phyloP scores from a whole-genome alignment of 2,329 filamentous ascomycete genomes.

The Fonsecaea monophora region DNA sequence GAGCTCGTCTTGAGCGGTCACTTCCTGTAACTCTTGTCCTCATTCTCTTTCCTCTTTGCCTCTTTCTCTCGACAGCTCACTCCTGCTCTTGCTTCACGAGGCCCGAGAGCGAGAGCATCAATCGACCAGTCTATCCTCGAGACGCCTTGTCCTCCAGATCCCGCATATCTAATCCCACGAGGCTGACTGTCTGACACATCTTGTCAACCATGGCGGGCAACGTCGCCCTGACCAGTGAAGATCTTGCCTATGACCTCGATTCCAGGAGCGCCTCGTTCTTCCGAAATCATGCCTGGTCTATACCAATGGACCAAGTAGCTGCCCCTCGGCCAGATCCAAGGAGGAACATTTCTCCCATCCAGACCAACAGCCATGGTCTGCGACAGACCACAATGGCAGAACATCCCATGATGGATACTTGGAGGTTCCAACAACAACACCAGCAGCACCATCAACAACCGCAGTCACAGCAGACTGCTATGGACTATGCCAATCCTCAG shows the following conservation, averaged over 20 bases:
- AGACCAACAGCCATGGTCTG: slow-evolving; percentile 51
- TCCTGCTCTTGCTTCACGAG: slow-evolving; percentile 37
- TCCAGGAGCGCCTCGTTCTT: slow-evolving; percentile 52
- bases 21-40: slow-evolving; percentile 35
- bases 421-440: slow-evolving; percentile 51
- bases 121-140: slow-evolving; percentile 25
- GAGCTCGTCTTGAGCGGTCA: slow-evolving; percentile 37
- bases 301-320: slow-evolving; percentile 50
- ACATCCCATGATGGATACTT: slow-evolving; percentile 55
- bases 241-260: slow-evolving; percentile 57
- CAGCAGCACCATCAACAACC: slow-evolving; percentile 33
- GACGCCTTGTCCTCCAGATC: slow-evolving; percentile 32
- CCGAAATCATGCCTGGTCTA: slow-evolving; percentile 52
- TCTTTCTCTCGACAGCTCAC: slow-evolving; percentile 30
- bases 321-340: slow-evolving; percentile 44
- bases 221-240: slow-evolving; percentile 53
- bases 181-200: slow-evolving; percentile 37
- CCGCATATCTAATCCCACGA: slow-evolving; percentile 25
- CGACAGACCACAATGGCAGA: slow-evolving; percentile 51
- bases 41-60: slow-evolving; percentile 25
- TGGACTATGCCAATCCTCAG: slow-evolving; percentile 41
- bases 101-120: slow-evolving; percentile 23
- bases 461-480: slow-evolving; percentile 25
- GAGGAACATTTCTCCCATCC: slow-evolving; percentile 53
- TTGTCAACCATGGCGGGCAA: slow-evolving; percentile 49